Base-by-base conservation (phyloP, 345 rosid species). In the Citropsis articulata region DNA sequence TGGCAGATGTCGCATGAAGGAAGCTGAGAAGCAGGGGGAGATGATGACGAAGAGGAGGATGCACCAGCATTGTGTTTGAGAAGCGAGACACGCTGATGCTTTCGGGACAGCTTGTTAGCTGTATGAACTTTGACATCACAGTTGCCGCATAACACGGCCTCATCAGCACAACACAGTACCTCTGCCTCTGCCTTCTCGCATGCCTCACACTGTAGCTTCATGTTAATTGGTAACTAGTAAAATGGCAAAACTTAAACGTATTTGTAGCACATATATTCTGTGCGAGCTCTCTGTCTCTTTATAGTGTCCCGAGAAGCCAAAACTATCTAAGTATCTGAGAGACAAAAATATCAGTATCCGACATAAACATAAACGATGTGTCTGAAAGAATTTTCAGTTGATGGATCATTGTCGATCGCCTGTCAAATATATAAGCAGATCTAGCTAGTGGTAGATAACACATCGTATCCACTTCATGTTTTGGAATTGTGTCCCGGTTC, bases 101-200 rank as follows among this genome's bases (percentile, higher is more conserved):
- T 84, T 63, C 33, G 57, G 45, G 82, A 75, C 18, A 81, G 73
- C 69, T 78, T 81, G 75, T 84, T 84, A 5, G 86, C 82, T 48
- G 86, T 42, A 45, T 81, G 86, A 10, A 84, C 80, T 59, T 75
- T 75, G 9, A 35, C 75, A 57, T 84, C 84, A 33, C 86, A 84
- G 19, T 25, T 55, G n/a, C 62, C 28, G 45, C 82, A 81, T 7
- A 84, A 19, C 3, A 78, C 84, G 19, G 84, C 86, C 65, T 84
- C 84, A 57, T 81, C 86, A 19, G 80, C 86, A 61, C 82, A 84
- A 25, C 86, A 84, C 16, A 84, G 71, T 55, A 84, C 77, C 72
- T 71, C 82, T 61, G 80, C 86, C 72, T 84, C 83, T 59, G 66
- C 86, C 70, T 61, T 68, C 72, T 78, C 82, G 33, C 86, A 84